These are phyloP conservation scores for Aspergillus aculeatinus DNA, from an alignment of 2,329 filamentous ascomycete species.

Conservation along the genomic window DNA sequence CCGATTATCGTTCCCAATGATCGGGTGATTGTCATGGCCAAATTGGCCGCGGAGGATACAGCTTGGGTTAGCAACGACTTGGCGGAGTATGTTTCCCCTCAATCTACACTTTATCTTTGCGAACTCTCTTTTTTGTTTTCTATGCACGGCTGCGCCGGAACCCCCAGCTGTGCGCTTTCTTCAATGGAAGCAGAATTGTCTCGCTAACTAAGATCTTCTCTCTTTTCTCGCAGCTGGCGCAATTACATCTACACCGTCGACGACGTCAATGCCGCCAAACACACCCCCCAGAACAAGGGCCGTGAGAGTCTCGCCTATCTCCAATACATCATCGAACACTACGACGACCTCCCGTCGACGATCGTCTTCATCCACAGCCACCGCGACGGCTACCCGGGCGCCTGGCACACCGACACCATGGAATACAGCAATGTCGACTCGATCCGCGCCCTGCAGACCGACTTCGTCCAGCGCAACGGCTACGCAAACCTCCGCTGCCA, in stretches of 20 bases:
- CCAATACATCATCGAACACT: slow-evolving; percentile 49
- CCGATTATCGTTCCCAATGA: slow-evolving; percentile 35
- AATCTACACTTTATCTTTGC: too few relatives aligned
- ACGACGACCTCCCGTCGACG: slow-evolving; percentile 50
- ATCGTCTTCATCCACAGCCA: slow-evolving; percentile 59
- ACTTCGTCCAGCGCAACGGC: slow-evolving; percentile 52
- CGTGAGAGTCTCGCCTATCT: slow-evolving; percentile 48
- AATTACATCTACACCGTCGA: slow-evolving; percentile 47
- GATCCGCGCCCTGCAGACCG: slow-evolving; percentile 50
- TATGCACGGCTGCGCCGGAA: too few relatives aligned
- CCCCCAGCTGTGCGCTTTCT: neutral
- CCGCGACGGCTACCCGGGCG: slow-evolving; percentile 42
- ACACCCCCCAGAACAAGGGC: slow-evolving; percentile 44
- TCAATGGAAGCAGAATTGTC: neutral
- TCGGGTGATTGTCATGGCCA: slow-evolving; percentile 47
- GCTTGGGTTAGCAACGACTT: slow-evolving; percentile 47
- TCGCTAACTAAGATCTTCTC: too few relatives aligned
- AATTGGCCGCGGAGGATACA: slow-evolving; percentile 44
- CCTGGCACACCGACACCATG: slow-evolving; percentile 60
- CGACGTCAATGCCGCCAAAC: slow-evolving; percentile 29
- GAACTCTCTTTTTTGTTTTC: neutral
- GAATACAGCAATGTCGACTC: slow-evolving; percentile 55
- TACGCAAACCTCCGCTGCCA: slow-evolving; percentile 61
- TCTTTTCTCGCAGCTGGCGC: slow-evolving; percentile 39
- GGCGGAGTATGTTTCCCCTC: slow-evolving; percentile 35